phyloP scores from a whole-genome alignment of 495 filamentous ascomycete species.

The Cryomyces antarcticus region DNA sequence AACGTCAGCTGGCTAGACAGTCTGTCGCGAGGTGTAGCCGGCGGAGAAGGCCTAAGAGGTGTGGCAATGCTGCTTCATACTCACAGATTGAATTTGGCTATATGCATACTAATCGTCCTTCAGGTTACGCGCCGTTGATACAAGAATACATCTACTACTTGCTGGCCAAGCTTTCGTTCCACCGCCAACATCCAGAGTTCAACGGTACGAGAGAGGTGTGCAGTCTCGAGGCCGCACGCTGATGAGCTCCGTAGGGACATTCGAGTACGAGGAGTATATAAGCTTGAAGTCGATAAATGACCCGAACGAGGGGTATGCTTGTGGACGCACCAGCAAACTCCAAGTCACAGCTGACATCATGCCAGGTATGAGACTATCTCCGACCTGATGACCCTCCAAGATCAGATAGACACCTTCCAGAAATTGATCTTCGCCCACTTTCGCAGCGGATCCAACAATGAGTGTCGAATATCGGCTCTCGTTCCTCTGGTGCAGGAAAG shows the following conservation, averaged over 20 bases:
- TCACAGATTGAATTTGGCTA: neutral
- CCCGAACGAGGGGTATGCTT: constrained; percentile 70
- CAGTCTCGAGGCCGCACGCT: neutral
- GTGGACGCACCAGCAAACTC: neutral
- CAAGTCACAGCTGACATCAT: neutral
- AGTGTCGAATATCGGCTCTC: constrained; percentile 85
- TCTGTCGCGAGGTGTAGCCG: constrained; percentile 56
- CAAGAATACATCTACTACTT: constrained; percentile 91
- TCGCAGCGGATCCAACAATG: constrained; percentile 73
- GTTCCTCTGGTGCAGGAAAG: constrained; percentile 92
- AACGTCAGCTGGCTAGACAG: constrained; percentile 86
- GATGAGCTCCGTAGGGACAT: constrained; percentile 33
- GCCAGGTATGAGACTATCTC: constrained; percentile 79
- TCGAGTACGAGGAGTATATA: constrained; percentile 98
- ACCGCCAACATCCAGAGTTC: constrained; percentile 92
- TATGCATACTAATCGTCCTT: neutral
- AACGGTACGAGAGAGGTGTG: constrained; percentile 39
- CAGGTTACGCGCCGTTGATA: constrained; percentile 81
- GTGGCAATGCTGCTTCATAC: constrained; percentile 5
- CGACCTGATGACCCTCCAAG: constrained; percentile 89
- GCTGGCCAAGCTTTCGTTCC: constrained; percentile 79
- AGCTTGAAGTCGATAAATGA: constrained; percentile 96
- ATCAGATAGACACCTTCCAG: constrained; percentile 95
- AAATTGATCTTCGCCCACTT: constrained; percentile 97
- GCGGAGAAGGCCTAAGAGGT: constrained; percentile 68